phyloP scores from a whole-genome alignment of 2,329 filamentous ascomycete genomes.

The Paracoccidioides lutzii region DNA sequence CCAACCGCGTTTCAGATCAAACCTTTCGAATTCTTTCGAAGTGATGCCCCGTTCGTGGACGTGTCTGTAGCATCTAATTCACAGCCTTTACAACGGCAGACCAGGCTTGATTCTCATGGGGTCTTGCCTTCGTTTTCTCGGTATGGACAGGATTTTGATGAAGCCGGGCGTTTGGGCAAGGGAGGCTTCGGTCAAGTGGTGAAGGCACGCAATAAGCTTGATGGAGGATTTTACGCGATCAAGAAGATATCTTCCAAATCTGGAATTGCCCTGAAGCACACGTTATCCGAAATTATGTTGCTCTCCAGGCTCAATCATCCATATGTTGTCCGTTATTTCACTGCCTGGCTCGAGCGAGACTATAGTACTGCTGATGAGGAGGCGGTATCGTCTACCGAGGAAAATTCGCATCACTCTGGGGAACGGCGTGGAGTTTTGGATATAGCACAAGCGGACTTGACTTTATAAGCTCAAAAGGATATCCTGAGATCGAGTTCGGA shows the following conservation, averaged over 20 bases:
- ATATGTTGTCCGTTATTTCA: conserved; percentile 78
- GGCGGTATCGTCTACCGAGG: conserved; percentile 29
- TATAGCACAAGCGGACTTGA: conserved; percentile 72
- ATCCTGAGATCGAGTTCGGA: conserved; percentile 65
- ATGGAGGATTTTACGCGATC: conserved; percentile 86
- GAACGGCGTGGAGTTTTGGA: conserved; percentile 48
- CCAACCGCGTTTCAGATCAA: conserved; percentile 66
- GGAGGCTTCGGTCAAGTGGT: conserved; percentile 95
- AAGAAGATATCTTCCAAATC: conserved; percentile 89
- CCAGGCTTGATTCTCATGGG: conserved; percentile 51
- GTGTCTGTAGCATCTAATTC: conserved; percentile 29
- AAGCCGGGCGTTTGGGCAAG: conserved; percentile 77
- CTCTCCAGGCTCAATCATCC: conserved; percentile 90
- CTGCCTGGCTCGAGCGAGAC: conserved; percentile 79
- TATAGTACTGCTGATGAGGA: conserved; percentile 29
- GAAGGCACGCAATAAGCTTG: conserved; percentile 85
- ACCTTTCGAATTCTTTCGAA: conserved; percentile 38
- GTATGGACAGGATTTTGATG: conserved; percentile 80
- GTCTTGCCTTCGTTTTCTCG: conserved; percentile 50
- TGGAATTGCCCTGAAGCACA: conserved; percentile 46
- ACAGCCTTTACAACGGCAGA: conserved; percentile 36
- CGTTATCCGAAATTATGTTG: conserved; percentile 74
- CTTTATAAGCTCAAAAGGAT: conserved; percentile 79
- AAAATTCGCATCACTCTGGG: conserved; percentile 8
- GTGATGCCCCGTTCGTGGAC: conserved; percentile 26